A percentile compares a stretch with the other conserved stretches of the same genome.
These are phyloP conservation scores for Cytospora schulzeri DNA, from an alignment of 2,329 filamentous ascomycete species.

Conservation along the genomic window DNA sequence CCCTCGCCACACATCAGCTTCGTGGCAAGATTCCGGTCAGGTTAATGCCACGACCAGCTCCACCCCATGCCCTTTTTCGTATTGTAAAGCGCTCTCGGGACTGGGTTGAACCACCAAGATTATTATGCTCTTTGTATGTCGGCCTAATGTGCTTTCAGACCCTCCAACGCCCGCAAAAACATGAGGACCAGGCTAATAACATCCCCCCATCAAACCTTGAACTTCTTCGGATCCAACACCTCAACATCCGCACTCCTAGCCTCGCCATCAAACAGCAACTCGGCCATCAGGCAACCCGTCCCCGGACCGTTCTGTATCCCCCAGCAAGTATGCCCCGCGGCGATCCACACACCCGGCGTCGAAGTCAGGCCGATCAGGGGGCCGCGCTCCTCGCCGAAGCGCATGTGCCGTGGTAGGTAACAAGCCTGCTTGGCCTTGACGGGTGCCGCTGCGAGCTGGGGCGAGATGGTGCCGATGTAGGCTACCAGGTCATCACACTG, in stretches of 20 bases:
- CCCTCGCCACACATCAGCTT: too few species aligned
- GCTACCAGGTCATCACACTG: conserved; percentile 85
- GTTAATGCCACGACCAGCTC: too few species aligned
- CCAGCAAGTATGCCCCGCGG: conserved; percentile 95
- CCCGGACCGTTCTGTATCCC: conserved; percentile 94
- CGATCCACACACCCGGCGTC: conserved; percentile 75
- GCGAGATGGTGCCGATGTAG: conserved; percentile 68
- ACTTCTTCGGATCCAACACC: conserved; percentile 67
- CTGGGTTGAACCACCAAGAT: neutral
- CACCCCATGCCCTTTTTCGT: too few species aligned
- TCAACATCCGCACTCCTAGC: conserved; percentile 68
- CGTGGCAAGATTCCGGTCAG: neutral
- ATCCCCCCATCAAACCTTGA: conserved; percentile 49
- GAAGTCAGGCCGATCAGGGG: conserved; percentile 79
- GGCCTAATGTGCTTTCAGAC: neutral
- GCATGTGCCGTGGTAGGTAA: conserved; percentile 80
- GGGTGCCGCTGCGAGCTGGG: conserved; percentile 68
- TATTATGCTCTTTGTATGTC: neutral
- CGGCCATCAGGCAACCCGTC: conserved; percentile 79
- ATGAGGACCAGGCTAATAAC: neutral
- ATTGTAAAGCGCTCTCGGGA: neutral
- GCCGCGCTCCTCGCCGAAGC: conserved; percentile 60
- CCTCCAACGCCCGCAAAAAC: too few species aligned
- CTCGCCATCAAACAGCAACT: conserved; percentile 74
- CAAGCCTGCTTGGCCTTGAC: conserved; percentile 83